phyloP scores from a whole-genome alignment of 2,329 filamentous ascomycete genomes.

The Xylaria sp. region DNA sequence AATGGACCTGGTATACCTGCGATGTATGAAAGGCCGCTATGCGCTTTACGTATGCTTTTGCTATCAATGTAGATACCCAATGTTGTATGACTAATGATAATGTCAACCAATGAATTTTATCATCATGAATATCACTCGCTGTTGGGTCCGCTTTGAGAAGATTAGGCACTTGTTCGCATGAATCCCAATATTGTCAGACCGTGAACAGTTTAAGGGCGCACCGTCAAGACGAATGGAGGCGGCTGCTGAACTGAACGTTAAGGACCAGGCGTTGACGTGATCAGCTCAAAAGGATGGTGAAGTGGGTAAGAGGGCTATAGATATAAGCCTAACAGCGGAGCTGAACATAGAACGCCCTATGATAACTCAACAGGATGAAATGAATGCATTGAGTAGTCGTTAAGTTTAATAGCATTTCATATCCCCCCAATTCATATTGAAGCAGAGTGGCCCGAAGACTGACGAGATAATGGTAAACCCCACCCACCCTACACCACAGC shows the following conservation, averaged over 20 bases:
- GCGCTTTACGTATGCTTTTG: slow-evolving; percentile 30
- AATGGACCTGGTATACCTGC: slow-evolving; percentile 14
- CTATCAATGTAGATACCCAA: slow-evolving; percentile 41
- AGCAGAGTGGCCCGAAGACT: slow-evolving; percentile 40
- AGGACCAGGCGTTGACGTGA: background rate
- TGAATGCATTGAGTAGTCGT: no score
- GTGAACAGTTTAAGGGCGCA: background rate
- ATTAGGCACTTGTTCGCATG: no score
- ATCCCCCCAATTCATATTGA: no score
- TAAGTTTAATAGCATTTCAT: slow-evolving; percentile 29
- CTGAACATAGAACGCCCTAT: no score
- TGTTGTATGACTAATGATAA: slow-evolving; percentile 47
- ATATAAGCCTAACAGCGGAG: no score
- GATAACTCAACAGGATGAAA: no score
- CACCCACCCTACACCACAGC: slow-evolving; percentile 38
- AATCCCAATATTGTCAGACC: background rate
- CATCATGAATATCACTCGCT: background rate
- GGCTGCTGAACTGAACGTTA: background rate
- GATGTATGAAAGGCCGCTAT: slow-evolving; percentile 35
- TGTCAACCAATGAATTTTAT: slow-evolving; percentile 34
- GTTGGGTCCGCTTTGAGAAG: no score
- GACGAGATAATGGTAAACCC: slow-evolving; percentile 44
- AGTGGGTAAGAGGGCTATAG: no score
- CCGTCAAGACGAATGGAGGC: background rate
- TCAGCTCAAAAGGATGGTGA: background rate